A percentile compares a stretch with the other conserved stretches of the same genome.
Evolutionary conservation across 257 asterid species (phyloP).

Genomic region (Agastache rugosa): DNA sequence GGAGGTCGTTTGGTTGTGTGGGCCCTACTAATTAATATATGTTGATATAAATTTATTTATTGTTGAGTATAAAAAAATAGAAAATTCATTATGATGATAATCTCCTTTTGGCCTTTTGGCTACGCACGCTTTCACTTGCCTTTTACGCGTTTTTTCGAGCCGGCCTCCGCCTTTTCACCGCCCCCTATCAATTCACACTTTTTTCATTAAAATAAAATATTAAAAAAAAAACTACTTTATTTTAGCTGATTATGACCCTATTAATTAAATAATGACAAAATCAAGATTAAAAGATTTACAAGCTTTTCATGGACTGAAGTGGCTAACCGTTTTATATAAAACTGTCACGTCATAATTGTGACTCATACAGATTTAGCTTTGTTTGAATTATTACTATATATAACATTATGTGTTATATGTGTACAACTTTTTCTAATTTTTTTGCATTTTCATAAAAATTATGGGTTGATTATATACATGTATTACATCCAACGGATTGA

Average conservation of each 20-base stretch:
- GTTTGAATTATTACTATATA: not conserved
- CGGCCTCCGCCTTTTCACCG: conserved; percentile 41
- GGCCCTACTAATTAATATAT: not conserved
- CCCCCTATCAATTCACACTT: conserved; percentile 20
- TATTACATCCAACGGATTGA: no score
- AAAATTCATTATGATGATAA: conserved; percentile 55
- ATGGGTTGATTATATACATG: no score
- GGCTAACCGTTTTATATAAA: not conserved
- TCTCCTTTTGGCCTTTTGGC: conserved; percentile 52
- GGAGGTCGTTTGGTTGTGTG: not conserved
- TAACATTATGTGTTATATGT: no score
- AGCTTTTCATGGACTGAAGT: conserved; percentile 16
- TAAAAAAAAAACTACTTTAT: not conserved
- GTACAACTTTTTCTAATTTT: no score
- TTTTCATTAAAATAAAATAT: not conserved
- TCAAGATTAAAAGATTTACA: not conserved
- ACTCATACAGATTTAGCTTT: not conserved
- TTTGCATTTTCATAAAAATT: no score
- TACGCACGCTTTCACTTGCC: conserved; percentile 93
- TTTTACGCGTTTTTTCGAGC: conserved; percentile 73
- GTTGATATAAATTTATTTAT: not conserved
- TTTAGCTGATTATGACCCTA: conserved; percentile 30
- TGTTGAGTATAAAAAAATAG: not conserved
- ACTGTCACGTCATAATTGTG: conserved; percentile 22
- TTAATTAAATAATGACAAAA: not conserved